Base-by-base conservation (phyloP, 805 yeast species). In the Starmerella etchellsii region DNA sequence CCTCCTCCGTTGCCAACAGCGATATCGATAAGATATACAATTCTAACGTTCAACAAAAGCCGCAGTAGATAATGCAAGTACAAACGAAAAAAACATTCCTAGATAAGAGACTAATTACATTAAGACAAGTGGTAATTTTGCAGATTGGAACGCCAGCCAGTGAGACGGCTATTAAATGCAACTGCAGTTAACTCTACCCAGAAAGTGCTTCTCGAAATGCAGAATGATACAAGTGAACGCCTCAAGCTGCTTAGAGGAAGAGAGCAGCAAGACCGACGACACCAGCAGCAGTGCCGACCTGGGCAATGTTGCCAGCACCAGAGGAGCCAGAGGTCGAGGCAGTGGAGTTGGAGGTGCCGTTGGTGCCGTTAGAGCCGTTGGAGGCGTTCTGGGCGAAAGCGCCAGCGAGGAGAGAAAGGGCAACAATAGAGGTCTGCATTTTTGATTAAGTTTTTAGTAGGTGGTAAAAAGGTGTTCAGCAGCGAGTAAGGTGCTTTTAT, bases 401-500 rank as follows among this genome's bases (percentile, higher is more conserved):
- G 30, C 31, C 31, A 14, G 52, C 43, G 34, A 43, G 41, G 41
- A 44, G 41, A 28, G 53, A n/a, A 27, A 49, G 49, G 32, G 51
- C 47, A 31, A 50, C 36, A 31, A 43, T 22, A 26, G 47, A 29
- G 44, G 36, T 30, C 50, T 46, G 51, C 54, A 49, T 49, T 37
- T 10, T 23, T 30, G 32, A 7, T 6, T 18, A 16, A 14, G 5
- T 31, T 18, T 11, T 31, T 28, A 25, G 21, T 25, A n/a, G 30
- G 27, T 4, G 37, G 27, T 25, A 3, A 4, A 18, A 19, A 18
- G 26, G 13, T 11, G 15, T 32, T 11, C 33, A 14, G 21, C 8
- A 21, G 35, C 35, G 21, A 6, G 9, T 32, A 6, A 16, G 35
- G 35, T 30, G 33, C 15, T 30, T 16, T 8, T 30, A 15, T 30